Base-by-base conservation (phyloP, 306 rosid genomes). In the Pterocarpus santalinus region DNA sequence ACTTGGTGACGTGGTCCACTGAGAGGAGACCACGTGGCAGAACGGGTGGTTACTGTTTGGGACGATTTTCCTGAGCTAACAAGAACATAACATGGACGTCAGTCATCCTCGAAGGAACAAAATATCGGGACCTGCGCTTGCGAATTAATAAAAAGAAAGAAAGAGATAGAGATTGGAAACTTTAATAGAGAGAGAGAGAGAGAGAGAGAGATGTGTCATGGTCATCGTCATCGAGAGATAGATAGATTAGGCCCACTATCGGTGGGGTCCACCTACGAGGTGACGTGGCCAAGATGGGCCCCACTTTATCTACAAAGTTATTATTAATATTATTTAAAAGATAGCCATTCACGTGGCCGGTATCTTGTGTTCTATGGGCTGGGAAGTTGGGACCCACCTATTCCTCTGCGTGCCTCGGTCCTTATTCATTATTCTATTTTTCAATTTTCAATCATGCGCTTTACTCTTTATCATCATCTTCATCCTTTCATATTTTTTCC, bases 291-390 rank as follows among this genome's bases (percentile, higher is more conserved):
- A 0, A 1, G 11, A 1, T 28, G 72, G 89, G 80, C 3, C 90
- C 89, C 90, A 87, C 91, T 90, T 87, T 90, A 90, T 90, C 93
- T 76, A 55, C 81, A 75, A 70, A 52, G 58, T 39, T 76, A 13
- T 47, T 76, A 46, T 68, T 67, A n/a, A 22, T 53, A 38, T n/a
- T 64, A 16, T 66, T 44, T 17, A 1, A n/a, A 39, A 28, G 6
- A 36, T 14, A 38, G 5, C 39, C 72, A 78, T 44, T 69, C 76
- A 78, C 82, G 81, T 76, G 83, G 85, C 78, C 67, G 77, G 75
- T 80, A 73, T 17, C 43, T 71, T 56, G 53, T 32, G 38, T 33
- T 51, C n/a, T 36, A 47, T 35, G 52, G n/a, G 8, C 34, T 65
- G 6, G 34, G 4, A 16, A 17, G 36, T 39, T 73, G 32, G 87